Base-by-base conservation (phyloP, 2,329 filamentous ascomycete genomes). In the Clonostachys solani region DNA sequence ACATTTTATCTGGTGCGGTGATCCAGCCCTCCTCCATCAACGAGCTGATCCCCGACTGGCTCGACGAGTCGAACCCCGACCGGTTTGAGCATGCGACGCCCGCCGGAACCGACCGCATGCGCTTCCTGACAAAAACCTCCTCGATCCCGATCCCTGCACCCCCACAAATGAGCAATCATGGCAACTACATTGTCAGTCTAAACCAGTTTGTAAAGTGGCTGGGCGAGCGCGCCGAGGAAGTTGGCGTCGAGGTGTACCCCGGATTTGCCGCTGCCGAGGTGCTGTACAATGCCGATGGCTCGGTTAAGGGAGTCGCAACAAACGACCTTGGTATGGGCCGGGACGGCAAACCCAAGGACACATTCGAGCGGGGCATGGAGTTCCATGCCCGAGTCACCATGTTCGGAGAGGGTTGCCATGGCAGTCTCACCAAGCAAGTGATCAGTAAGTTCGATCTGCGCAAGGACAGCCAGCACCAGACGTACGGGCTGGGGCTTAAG, bases 191-290 rank as follows among this genome's bases (percentile, higher is more conserved):
- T 56, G 84, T 99, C 60, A 95, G 89, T 61, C 72, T 99, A 60
- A 97, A 95, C 67, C 89, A 97, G 67, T 86, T 99, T 61, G 87
- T 88, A 48, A 95, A 92, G 69, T 99, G 94, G 94, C 77, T 99
- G 3, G 92, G 89, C 43, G 94, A 97, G 65, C 83, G 92, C 43
- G 94, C 94, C n/a, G 94, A 99, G 69, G 94, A 97, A 69, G 63
- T 95, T 33, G 94, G 94, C 33, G 94, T 99, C 29, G 94, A 99
- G 69, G 82, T 99, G 12, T 99, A 97, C 59, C 89, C 94, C 5
- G 94, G 94, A 3, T 99, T 99, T 59, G 92, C 94, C 13, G 94
- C 92, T 5, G 90, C 90, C 23, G 94, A 99, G 71, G 81, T 99
- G 5, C 74, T 99, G 13, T 99, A 96, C 68, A 81, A 83, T 55